Conservation (phyloP, 2,329 filamentous ascomycete genomes). For the Ramularia endophylla region DNA sequence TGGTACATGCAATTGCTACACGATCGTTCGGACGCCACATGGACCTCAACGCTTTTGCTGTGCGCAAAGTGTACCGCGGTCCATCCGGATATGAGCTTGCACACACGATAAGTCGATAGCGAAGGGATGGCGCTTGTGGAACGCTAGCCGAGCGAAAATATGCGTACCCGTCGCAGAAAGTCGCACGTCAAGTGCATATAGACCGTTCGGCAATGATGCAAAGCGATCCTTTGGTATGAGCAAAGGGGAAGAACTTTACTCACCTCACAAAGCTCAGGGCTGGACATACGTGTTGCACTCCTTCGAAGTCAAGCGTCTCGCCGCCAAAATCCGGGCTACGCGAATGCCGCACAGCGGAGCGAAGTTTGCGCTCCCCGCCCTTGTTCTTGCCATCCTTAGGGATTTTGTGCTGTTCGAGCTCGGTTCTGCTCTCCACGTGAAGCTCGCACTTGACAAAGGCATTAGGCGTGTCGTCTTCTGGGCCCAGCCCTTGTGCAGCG, state of each 20-base stretch:
- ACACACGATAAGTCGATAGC: neutral
- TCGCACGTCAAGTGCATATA: conserved; percentile 1
- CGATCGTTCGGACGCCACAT: too few species aligned
- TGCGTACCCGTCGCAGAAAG: conserved; percentile 1
- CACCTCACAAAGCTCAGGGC: conserved; percentile 46
- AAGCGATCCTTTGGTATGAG: conserved; percentile 1
- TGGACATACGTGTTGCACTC: conserved; percentile 39
- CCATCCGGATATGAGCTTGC: neutral
- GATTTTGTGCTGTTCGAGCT: conserved; percentile 37
- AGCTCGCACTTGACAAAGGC: conserved; percentile 75
- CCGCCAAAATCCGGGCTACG: conserved; percentile 41
- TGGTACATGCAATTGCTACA: too few species aligned
- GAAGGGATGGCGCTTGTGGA: neutral
- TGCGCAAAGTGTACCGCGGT: conserved; percentile 1
- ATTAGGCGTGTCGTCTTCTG: conserved; percentile 49
- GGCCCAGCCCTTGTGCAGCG: conserved; percentile 67
- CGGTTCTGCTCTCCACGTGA: conserved; percentile 65
- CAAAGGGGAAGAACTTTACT: conserved; percentile 19
- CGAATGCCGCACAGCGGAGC: conserved; percentile 39
- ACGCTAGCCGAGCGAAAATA: neutral
- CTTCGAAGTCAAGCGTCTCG: conserved; percentile 40
- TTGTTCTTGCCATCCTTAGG: conserved; percentile 48
- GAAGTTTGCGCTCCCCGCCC: conserved; percentile 45
- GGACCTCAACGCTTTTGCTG: conserved; percentile 11
- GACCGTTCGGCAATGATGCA: neutral